Conservation (phyloP, 148 eudicot genomes). For the Persicaria maculosa region DNA sequence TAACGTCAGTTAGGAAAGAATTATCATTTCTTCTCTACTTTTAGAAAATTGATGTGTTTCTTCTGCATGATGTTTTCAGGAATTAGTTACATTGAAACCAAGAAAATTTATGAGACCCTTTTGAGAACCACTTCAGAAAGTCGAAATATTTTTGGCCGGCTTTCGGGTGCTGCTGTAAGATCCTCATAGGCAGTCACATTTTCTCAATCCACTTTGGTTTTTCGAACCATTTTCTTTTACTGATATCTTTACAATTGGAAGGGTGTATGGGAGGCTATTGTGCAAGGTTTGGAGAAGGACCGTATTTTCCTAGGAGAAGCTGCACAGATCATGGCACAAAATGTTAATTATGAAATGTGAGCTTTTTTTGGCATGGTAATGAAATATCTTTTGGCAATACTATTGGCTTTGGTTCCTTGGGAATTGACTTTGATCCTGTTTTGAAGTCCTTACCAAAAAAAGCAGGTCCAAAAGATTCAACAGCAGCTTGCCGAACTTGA, state of each 20-base stretch:
- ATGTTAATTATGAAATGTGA: conserved; percentile 95
- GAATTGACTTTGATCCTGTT: conserved; percentile 20
- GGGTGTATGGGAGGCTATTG: conserved; percentile 94
- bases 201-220: conserved; percentile 1
- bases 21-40: background rate
- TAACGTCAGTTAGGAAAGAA: background rate
- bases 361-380: conserved; percentile 13
- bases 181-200: conserved; percentile 17
- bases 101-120: conserved; percentile 70
- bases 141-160: conserved; percentile 94
- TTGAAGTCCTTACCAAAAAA: conserved; percentile 82
- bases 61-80: conserved; percentile 29
- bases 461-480: conserved; percentile 89
- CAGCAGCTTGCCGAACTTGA: conserved; percentile 90
- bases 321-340: conserved; percentile 88
- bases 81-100: conserved; percentile 82
- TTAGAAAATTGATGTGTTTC: background rate
- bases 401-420: background rate
- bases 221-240: background rate
- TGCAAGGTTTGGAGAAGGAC: conserved; percentile 87
- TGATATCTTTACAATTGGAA: conserved; percentile 20
- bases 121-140: conserved; percentile 71
- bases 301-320: conserved; percentile 88
- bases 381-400: background rate
- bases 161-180: conserved; percentile 92